Conservation (phyloP, 2,329 filamentous ascomycete species). For the Alternaria infectoria region DNA sequence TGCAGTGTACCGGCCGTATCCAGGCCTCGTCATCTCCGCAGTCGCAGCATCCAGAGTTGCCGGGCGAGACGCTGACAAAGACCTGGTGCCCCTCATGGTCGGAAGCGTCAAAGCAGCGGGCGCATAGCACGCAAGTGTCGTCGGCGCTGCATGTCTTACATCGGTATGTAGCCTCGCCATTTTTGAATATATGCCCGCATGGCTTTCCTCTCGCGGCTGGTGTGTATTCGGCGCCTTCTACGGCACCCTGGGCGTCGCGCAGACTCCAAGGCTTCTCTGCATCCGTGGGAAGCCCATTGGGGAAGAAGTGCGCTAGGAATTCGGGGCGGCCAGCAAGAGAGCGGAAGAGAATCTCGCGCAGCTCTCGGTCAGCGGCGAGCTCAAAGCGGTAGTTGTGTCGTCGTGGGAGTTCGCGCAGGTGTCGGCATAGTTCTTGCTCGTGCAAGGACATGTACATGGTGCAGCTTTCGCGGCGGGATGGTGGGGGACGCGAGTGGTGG, state of each 20-base stretch:
- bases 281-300: conserved; percentile 67
- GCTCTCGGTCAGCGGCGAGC: conserved; percentile 70
- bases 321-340: conserved; percentile 80
- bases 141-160: conserved; percentile 95
- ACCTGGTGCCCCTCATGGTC: conserved; percentile 95
- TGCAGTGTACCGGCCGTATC: conserved; percentile 85
- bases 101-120: conserved; percentile 91
- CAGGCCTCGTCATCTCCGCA: conserved; percentile 96
- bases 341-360: conserved; percentile 83
- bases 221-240: conserved; percentile 93
- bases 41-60: conserved; percentile 95
- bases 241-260: conserved; percentile 85
- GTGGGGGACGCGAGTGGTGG: conserved; percentile 7
- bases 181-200: conserved; percentile 96
- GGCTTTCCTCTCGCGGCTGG: conserved; percentile 89
- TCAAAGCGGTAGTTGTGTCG: conserved; percentile 78
- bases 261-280: conserved; percentile 73
- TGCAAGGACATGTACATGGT: conserved; percentile 57
- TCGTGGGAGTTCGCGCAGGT: conserved; percentile 78
- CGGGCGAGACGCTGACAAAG: conserved; percentile 82
- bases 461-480: conserved; percentile 21
- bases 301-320: conserved; percentile 82
- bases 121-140: conserved; percentile 94
- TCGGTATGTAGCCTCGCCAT: conserved; percentile 89
- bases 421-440: conserved; percentile 83